Base-by-base conservation (phyloP, 1,284 basidiomycete species). In the Ceratorhiza oryzae-sativae region DNA sequence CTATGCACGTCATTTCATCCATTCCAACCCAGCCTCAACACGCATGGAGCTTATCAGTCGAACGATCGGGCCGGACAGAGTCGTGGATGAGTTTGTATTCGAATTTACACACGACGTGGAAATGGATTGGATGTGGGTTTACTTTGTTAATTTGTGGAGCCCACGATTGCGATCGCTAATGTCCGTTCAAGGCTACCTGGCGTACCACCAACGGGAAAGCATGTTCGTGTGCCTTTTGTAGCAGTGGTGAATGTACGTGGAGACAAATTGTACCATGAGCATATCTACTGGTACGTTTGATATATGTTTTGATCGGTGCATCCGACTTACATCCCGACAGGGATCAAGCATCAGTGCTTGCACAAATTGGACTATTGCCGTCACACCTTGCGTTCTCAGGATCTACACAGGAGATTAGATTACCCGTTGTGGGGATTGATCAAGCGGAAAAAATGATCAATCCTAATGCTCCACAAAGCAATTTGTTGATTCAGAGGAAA, bases 241-340 rank as follows among this genome's bases (percentile, higher is more conserved):
- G 84, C 84, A 1, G 84, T 88, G 8, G 84, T 88, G 42, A 86
- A 85, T 73, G 80, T 87, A 55, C 81, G 86, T 45, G 86, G 86
- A 1, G 86, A 88, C 75, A 79, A 86, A 20, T 73, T 81, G 48
- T 79, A 78, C 68, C 77, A 80, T 71, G 79, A 80, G 71, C 79
- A 80, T 59, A 80, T 80, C 39, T 79, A 77, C 72, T 80, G 79
- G 79, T 71, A 32, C 5, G 67, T 4, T 15, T 5, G 9, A 12
- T 32, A 27, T 23, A 9, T 13, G 6, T 15, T 39, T 23, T n/a
- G 23, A 20, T 18, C 8, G 6, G 27, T 8, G 15, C n/a, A 32
- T 25, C n/a, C 18, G 10, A 60, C 30, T 25, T 49, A 32, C 13
- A 23, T 41, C 25, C 13, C 36, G 10, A 1, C 23, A 71, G 67